A percentile compares a stretch with the other conserved stretches of the same genome.
Evolutionary conservation across 202 grass and related monocot species (phyloP).

Genomic region (Alloteropsis angusta): DNA sequence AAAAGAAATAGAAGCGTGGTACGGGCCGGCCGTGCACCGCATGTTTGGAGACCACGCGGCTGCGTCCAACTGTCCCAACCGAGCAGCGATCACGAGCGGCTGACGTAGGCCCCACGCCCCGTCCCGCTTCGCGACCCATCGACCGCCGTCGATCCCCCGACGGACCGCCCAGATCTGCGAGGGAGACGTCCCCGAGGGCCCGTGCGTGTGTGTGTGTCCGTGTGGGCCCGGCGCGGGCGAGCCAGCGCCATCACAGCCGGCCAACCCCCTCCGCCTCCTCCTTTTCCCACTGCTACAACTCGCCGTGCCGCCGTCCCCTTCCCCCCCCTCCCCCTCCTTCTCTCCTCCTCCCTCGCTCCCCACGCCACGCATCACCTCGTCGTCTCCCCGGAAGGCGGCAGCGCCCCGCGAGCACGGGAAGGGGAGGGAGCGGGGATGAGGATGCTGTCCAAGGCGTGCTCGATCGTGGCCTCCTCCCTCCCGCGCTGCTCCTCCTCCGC

Average conservation of each 20-base stretch:
- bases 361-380: not conserved
- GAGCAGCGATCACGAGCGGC: not conserved
- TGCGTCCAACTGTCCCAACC: not conserved
- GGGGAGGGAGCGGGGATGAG: constrained; percentile 29
- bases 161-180: not conserved
- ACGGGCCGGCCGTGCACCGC: not conserved
- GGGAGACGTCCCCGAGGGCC: not conserved
- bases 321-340: not conserved
- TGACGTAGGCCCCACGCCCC: not conserved
- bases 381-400: not conserved
- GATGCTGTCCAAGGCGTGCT: constrained; percentile 60
- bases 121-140: not conserved
- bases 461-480: constrained; percentile 55
- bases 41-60: not conserved
- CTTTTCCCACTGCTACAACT: not conserved
- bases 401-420: not conserved
- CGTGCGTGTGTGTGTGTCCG: not conserved
- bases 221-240: constrained; percentile 16
- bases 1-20: not conserved
- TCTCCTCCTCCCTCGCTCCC: not conserved
- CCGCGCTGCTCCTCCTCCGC: constrained; percentile 46
- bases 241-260: constrained; percentile 37
- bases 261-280: not conserved
- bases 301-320: not conserved
- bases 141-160: not conserved